Evolutionary conservation across 2,329 filamentous ascomycete species (phyloP).

Genomic region (Epichloe festucae): DNA sequence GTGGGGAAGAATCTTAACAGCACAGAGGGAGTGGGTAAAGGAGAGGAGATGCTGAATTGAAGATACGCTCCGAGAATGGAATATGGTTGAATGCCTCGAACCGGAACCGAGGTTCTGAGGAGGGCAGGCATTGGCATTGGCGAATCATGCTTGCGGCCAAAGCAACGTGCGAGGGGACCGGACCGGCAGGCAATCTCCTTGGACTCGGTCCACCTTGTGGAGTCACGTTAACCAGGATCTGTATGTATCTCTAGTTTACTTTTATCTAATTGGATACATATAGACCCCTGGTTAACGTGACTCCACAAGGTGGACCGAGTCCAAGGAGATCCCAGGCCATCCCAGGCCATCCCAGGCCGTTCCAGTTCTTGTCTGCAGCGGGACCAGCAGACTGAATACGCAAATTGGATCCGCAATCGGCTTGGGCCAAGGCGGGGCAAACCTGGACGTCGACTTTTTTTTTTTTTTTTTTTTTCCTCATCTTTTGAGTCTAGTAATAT

Average conservation of each 20-base stretch:
- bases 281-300: no score
- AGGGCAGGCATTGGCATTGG: slow-evolving; percentile 10
- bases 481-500: neutral
- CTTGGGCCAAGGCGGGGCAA: neutral
- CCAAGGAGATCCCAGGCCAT: neutral
- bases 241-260: no score
- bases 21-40: neutral
- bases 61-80: neutral
- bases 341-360: no score
- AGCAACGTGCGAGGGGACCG: slow-evolving; percentile 12
- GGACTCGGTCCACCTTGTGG: no score
- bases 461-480: neutral
- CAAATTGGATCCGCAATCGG: no score
- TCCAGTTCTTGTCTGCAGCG: neutral
- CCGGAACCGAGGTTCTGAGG: neutral
- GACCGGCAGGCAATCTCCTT: neutral
- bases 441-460: neutral
- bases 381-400: neutral
- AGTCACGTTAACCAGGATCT: no score
- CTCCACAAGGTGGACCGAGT: no score
- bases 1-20: neutral
- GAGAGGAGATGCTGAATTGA: neutral
- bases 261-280: no score
- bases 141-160: slow-evolving; percentile 12
- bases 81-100: neutral